Conservation (phyloP, 2,329 filamentous ascomycete genomes). For the Fonsecaea nubica region DNA sequence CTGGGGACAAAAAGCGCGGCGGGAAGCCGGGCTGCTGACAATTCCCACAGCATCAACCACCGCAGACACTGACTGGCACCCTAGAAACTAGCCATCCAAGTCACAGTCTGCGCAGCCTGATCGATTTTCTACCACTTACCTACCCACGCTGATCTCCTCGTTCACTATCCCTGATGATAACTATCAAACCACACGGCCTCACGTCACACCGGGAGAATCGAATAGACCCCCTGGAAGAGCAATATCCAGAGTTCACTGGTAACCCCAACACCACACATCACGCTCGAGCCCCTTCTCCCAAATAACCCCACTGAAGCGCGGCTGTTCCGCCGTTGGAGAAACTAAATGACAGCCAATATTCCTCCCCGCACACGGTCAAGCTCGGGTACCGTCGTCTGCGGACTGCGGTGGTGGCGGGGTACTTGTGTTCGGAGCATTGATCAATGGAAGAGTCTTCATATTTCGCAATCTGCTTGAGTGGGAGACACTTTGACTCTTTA, state of each 20-base stretch:
- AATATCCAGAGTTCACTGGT: background rate
- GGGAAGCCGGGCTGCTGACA: background rate
- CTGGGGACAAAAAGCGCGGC: background rate
- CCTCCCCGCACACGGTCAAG: conserved; percentile 12
- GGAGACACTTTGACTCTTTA: background rate
- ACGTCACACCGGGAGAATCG: background rate
- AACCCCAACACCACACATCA: background rate
- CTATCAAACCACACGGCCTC: conserved; percentile 2
- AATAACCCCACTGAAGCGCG: background rate
- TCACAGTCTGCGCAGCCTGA: background rate
- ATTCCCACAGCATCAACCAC: background rate
- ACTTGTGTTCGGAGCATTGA: conserved; percentile 4
- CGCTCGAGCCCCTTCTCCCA: background rate
- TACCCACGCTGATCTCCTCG: background rate
- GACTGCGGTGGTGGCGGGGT: background rate
- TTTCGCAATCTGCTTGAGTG: background rate
- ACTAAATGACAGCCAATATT: background rate
- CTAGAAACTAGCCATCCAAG: background rate
- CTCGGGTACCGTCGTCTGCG: conserved; percentile 4
- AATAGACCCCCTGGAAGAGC: background rate
- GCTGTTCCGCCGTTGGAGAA: conserved; percentile 14
- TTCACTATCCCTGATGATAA: background rate
- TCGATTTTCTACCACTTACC: background rate
- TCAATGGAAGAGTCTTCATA: background rate
- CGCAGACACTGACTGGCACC: background rate